A percentile compares a stretch with the other conserved stretches of the same genome.
Evolutionary conservation across 2,329 filamentous ascomycete genomes (phyloP).

Genomic region (Fusarium marasasianum): DNA sequence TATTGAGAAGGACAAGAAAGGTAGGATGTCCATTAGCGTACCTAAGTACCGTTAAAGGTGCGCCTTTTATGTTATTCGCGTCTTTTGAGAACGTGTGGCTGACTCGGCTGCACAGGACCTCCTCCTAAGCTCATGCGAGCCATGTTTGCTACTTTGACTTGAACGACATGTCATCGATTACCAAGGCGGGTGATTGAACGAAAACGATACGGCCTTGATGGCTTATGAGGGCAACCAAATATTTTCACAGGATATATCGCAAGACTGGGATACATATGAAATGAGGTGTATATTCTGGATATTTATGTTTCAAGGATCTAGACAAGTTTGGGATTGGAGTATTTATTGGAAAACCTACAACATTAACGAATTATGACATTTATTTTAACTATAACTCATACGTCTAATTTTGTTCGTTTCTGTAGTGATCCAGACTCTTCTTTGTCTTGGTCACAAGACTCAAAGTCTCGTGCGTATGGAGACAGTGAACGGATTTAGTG

Average conservation of each 20-base stretch:
- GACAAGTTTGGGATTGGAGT: conserved; percentile 21
- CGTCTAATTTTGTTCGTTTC: background rate
- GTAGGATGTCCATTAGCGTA: conserved; percentile 90
- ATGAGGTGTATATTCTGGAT: conserved; percentile 9
- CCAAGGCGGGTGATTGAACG: conserved; percentile 11
- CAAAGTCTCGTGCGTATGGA: background rate
- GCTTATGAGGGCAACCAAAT: conserved; percentile 2
- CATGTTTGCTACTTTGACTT: conserved; percentile 77
- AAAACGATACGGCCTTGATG: conserved; percentile 14
- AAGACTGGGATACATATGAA: conserved; percentile 2
- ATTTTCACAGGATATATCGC: conserved; percentile 23
- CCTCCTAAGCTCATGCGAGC: conserved; percentile 71
- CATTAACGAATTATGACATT: conserved; percentile 29
- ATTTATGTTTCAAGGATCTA: conserved; percentile 17
- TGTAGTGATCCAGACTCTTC: background rate
- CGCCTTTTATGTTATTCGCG: conserved; percentile 46
- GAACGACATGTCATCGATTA: conserved; percentile 33
- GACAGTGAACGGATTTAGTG: background rate
- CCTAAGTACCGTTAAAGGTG: conserved; percentile 73
- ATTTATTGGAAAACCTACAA: conserved; percentile 31
- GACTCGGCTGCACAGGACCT: conserved; percentile 62
- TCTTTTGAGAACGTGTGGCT: conserved; percentile 41
- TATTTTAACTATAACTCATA: background rate
- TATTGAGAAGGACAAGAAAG: conserved; percentile 91
- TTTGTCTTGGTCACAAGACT: conserved; percentile 1